Evolutionary conservation across 805 yeast species (phyloP).

Genomic region (Yamadazyma kitorensis): DNA sequence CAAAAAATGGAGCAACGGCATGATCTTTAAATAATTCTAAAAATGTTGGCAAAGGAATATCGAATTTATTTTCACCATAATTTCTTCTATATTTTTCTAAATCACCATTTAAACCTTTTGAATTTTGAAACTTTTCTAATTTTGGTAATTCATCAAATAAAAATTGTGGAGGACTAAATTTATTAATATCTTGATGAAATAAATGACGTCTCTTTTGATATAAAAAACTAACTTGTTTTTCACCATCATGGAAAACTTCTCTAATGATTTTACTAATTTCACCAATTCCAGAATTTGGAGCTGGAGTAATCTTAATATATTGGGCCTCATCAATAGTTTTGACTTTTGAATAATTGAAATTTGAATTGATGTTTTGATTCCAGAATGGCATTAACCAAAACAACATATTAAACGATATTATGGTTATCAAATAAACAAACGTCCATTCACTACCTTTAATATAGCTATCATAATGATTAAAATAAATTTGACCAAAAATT

Average conservation of each 20-base stretch:
- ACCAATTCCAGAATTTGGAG: constrained; percentile 82
- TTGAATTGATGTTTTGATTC: constrained; percentile 70
- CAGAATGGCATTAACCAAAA: constrained; percentile 92
- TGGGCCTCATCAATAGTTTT: constrained; percentile 58
- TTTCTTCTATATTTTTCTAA: constrained; percentile 47
- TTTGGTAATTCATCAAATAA: constrained; percentile 59
- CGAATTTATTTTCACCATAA: constrained; percentile 86
- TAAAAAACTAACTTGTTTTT: constrained; percentile 63
- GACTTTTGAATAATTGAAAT: constrained; percentile 64
- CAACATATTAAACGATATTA: constrained; percentile 69
- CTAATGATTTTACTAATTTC: constrained; percentile 68
- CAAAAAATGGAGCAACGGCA: constrained; percentile 97
- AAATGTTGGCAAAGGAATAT: constrained; percentile 93
- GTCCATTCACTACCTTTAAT: constrained; percentile 96
- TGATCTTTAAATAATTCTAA: constrained; percentile 91
- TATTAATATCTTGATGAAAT: constrained; percentile 49
- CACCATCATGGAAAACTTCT: constrained; percentile 52
- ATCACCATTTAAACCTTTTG: constrained; percentile 57
- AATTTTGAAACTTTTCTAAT: constrained; percentile 53
- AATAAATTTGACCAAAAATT: constrained; percentile 61
- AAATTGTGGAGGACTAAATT: constrained; percentile 81
- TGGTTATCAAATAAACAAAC: constrained; percentile 74
- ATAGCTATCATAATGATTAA: constrained; percentile 69
- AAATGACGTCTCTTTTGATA: constrained; percentile 93
- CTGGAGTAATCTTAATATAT: constrained; percentile 73